A percentile compares a stretch with the other conserved stretches of the same genome.
These are phyloP conservation scores for Suhomyces chickasaworum DNA, from an alignment of 1,139 yeast genomes.

Conservation along the genomic window DNA sequence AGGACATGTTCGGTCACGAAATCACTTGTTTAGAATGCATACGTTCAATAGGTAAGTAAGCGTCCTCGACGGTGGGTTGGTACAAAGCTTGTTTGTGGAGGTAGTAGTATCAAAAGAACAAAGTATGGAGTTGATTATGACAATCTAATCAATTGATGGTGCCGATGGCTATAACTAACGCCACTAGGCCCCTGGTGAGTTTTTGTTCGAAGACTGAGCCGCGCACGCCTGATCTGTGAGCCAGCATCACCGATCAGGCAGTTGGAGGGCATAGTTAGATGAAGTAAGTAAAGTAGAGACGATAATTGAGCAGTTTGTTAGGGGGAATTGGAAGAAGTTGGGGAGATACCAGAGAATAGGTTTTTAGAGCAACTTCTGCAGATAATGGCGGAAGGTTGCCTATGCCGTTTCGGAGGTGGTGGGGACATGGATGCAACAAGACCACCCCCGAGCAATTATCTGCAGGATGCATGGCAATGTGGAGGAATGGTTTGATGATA, in stretches of 20 bases:
- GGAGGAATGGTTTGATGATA: neutral
- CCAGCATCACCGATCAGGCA: neutral
- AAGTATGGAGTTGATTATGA: neutral
- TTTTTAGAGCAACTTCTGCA: neutral
- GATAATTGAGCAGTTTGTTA: neutral
- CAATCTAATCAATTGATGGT: neutral
- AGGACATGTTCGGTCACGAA: conserved; percentile 9
- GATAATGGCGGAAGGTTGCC: neutral
- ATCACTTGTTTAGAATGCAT: neutral
- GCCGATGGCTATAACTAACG: conserved; percentile 1
- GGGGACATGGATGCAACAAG: neutral
- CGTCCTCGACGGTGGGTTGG: neutral
- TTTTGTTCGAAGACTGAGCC: conserved; percentile 6
- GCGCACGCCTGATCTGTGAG: conserved; percentile 5
- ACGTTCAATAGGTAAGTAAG: conserved; percentile 1
- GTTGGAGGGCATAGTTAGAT: neutral
- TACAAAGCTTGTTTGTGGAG: neutral
- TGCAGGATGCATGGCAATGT: neutral
- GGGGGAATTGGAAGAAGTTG: neutral
- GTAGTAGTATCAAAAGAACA: neutral
- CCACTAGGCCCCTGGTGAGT: conserved; percentile 7
- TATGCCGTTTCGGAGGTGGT: neutral
- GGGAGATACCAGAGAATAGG: neutral
- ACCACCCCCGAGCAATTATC: neutral
- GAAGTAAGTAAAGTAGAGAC: neutral